Base-by-base conservation (phyloP, 164 flowering plant genomes). In the Amborella trichopoda region DNA sequence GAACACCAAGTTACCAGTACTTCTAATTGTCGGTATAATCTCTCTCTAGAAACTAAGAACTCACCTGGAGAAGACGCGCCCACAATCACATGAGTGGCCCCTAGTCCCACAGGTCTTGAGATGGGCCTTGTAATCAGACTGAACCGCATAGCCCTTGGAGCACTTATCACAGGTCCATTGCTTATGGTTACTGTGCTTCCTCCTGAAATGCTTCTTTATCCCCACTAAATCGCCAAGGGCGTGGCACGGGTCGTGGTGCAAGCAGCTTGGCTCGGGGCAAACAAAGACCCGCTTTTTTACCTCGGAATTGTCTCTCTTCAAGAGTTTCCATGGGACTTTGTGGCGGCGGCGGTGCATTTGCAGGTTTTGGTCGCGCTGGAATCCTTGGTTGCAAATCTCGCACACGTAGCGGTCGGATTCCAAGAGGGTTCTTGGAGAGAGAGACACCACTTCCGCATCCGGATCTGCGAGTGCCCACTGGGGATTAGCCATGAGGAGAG, bases 371-470 rank as follows among this genome's bases (percentile, higher is more conserved):
- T 90, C 97, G 38, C 97, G 60, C 51, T 85, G 95, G 40, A 89
- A 89, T 50, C 97, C 97, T 56, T 89, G 97, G 59, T 78, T 78
- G 74, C 97, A 90, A 69, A 90, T 86, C 87, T 90, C 98, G 24
- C 98, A 90, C 9, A 91, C 85, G 45, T 87, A 87, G 14, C 94
- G 73, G 48, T 91, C 98, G 28, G 96, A 91, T 59, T 90, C 98
- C 57, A 90, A 39, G n/a, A 90, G 57, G 3, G 96, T 86, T 51
- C 74, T 79, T 0, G 98, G 98, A 2, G 98, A 90, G 0, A 90
- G 69, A 3, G 94, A 86, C 1, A 90, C 83, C 57, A 90, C 97
- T 54, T 90, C 95, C 14, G 97, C 97, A 59, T 90, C 97, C 42
- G 96, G 98, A 78, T 90, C 98, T 90, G 27, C 23, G 40, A 21